Base-by-base conservation (phyloP, 306 rosid genomes). In the Medicago arabica region DNA sequence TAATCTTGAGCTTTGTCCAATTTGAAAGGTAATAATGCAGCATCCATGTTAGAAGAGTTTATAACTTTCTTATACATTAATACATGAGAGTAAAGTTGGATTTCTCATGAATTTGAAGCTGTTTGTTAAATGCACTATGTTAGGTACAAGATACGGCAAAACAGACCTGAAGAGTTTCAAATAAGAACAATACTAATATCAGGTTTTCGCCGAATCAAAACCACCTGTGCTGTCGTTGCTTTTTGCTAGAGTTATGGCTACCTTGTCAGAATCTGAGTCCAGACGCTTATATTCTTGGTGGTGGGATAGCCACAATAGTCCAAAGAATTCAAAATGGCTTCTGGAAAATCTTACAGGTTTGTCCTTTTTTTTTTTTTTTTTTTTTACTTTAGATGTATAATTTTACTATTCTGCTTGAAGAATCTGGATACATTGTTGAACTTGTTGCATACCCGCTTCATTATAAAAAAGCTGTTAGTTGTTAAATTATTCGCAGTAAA, bases 221-320 rank as follows among this genome's bases (percentile, higher is more conserved):
- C 87, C 80, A 61, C 73, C 75, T 78, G 81, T 70, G 75, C 74
- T 86, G 78, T 67, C 86, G 79, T 67, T 87, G 80, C 61, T 81
- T 64, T 77, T 85, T 6, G 78, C 87, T 15, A 83, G 85, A 75
- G 75, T 81, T 75, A 92, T 96, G 97, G 94, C 91, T 75, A 86
- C 93, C 66, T 75, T 89, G 75, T 80, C 78, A 55, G 86, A 88
- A 79, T 89, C 96, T 1, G 99, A 90, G 75, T 83, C 98, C 46
- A 81, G 91, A 78, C 96, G 90, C 71, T 83, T 89, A 51, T 96
- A 96, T 82, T 96, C 99, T 74, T 92, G 99, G 99, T 90, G 97
- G 98, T 96, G 99, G 99, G 99, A 96, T 77, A 96, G 99, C 80
- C 99, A 92, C 85, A 85, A 86, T 58, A 85, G 89, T 77, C 99